phyloP scores from a whole-genome alignment of 1,139 yeast genomes.

The Wickerhamomyces sp. region DNA sequence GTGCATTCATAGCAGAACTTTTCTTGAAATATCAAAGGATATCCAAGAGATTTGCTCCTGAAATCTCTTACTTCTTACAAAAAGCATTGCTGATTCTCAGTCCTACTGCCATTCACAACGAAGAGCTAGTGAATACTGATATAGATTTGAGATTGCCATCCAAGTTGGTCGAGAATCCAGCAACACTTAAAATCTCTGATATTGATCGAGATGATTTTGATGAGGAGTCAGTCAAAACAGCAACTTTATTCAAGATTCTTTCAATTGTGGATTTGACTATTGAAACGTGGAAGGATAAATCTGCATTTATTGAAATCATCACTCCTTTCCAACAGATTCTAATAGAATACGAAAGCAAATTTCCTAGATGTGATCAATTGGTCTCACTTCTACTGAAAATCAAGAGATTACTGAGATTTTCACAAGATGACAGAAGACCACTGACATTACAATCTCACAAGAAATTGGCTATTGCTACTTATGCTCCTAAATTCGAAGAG shows the following conservation, averaged over 20 bases:
- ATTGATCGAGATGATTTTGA: conserved; percentile 16
- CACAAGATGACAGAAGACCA: conserved; percentile 55
- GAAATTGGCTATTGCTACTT: conserved; percentile 79
- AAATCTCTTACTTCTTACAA: conserved; percentile 57
- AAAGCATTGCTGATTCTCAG: conserved; percentile 42
- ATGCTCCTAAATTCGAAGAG: conserved; percentile 90
- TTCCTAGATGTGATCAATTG: conserved; percentile 23
- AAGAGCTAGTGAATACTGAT: conserved; percentile 21
- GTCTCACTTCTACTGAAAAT: conserved; percentile 36
- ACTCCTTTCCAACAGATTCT: conserved; percentile 25
- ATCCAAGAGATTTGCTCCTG: conserved; percentile 81
- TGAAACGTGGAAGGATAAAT: conserved; percentile 56
- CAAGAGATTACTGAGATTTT: conserved; percentile 46
- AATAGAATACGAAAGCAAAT: conserved; percentile 9
- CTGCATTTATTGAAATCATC: conserved; percentile 53
- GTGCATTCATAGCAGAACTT: conserved; percentile 61
- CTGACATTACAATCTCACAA: conserved; percentile 82
- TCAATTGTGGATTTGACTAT: conserved; percentile 26
- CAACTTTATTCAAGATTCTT: conserved; percentile 27
- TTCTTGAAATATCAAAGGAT: conserved; percentile 69
- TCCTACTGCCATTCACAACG: conserved; percentile 26
- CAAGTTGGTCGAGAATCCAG: conserved; percentile 7
- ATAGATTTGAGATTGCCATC: conserved; percentile 21
- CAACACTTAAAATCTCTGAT: conserved; percentile 17
- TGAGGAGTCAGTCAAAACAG: conserved; percentile 25